Percentiles rank a stretch among this genome's conserved stretches.
phyloP scores from a whole-genome alignment of 1,139 yeast genomes.

The Hyphopichia khmerensis region DNA sequence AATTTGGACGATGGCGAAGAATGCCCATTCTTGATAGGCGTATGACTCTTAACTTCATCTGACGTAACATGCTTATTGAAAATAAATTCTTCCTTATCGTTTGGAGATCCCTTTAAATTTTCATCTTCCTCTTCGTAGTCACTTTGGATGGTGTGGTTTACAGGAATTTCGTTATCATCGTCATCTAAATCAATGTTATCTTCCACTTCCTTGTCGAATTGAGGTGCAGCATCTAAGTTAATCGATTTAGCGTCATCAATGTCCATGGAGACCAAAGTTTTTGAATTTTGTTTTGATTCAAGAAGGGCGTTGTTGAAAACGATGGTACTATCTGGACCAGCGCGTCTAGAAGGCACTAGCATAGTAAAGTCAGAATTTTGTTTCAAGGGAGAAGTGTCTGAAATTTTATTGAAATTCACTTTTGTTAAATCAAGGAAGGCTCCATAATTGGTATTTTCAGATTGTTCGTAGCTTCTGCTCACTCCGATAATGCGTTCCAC shows the following conservation, averaged over 20 bases:
- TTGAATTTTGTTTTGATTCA: neutral
- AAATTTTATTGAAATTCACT: conserved; percentile 18
- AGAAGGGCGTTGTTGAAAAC: conserved; percentile 5
- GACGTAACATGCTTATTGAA: neutral
- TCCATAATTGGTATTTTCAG: conserved; percentile 14
- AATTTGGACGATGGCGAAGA: neutral
- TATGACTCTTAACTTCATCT: neutral
- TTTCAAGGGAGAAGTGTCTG: conserved; percentile 30
- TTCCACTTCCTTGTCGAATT: conserved; percentile 10
- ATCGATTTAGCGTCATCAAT: conserved; percentile 4
- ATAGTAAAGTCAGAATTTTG: conserved; percentile 37
- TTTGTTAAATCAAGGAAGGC: conserved; percentile 29
- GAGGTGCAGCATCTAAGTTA: conserved; percentile 9
- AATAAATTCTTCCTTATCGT: neutral
- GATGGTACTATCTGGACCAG: conserved; percentile 5
- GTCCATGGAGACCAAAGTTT: conserved; percentile 2
- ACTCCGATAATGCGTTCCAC: conserved; percentile 34
- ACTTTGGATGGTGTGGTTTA: neutral
- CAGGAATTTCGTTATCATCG: neutral
- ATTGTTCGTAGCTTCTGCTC: conserved; percentile 15
- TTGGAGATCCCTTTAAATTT: neutral
- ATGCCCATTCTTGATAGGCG: neutral
- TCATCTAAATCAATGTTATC: conserved; percentile 9
- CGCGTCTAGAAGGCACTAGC: conserved; percentile 25
- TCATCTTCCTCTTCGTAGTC: neutral